Evolutionary conservation across 192 early-diverging fungal species (phyloP).

Genomic region (Chytriomyces sp.): DNA sequence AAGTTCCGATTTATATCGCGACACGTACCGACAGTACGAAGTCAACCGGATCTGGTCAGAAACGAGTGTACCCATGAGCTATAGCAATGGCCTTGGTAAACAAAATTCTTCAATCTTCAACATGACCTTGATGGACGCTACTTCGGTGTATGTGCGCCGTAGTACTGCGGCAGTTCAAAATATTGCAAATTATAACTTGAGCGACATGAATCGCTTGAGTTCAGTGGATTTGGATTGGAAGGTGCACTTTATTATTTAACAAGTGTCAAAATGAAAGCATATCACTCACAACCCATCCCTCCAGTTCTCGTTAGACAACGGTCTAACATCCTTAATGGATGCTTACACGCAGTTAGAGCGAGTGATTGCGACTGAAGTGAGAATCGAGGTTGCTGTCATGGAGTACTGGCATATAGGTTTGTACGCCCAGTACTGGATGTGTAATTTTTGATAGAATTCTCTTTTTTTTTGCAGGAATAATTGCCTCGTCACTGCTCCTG

Average conservation of each 20-base stretch:
- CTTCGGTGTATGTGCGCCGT: conserved; percentile 7
- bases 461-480: neutral
- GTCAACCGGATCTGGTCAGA: conserved; percentile 16
- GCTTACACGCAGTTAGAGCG: conserved; percentile 21
- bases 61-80: neutral
- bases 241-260: conserved; percentile 9
- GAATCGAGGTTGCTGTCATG: conserved; percentile 13
- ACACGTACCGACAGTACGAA: neutral
- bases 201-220: neutral
- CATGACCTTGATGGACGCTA: conserved; percentile 29
- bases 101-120: neutral
- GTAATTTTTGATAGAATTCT: neutral
- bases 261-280: neutral
- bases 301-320: conserved; percentile 37
- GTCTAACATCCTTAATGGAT: conserved; percentile 17
- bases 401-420: conserved; percentile 25
- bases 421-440: neutral
- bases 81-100: neutral
- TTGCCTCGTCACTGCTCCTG: neutral
- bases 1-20: conserved; percentile 10
- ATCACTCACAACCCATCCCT: too few species aligned
- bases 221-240: conserved; percentile 23
- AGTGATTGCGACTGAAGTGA: neutral
- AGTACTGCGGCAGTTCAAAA: neutral
- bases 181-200: neutral